phyloP scores from a whole-genome alignment of 495 filamentous ascomycete genomes.

The Sordaria brevicollis region DNA sequence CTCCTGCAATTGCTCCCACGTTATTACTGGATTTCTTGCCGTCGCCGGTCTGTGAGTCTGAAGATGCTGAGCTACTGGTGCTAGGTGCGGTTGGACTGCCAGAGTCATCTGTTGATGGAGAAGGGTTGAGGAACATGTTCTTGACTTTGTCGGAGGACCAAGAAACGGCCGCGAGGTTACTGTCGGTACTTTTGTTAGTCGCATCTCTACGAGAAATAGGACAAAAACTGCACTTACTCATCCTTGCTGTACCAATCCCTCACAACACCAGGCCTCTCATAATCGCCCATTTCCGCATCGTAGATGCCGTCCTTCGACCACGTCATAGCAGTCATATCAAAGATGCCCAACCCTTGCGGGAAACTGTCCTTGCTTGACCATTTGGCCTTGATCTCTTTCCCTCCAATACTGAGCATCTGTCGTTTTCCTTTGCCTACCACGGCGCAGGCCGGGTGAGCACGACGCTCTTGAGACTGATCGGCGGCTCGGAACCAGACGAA shows the following conservation, averaged over 20 bases:
- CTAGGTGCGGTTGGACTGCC: neutral
- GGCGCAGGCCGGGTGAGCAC: neutral
- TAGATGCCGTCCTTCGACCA: neutral
- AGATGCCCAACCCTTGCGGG: neutral
- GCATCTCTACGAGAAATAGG: neutral
- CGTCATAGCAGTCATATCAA: neutral
- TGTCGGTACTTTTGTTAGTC: neutral
- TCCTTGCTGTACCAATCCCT: neutral
- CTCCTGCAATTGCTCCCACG: neutral
- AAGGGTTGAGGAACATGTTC: neutral
- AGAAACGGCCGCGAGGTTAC: neutral
- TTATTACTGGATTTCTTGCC: neutral
- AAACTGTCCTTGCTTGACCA: neutral
- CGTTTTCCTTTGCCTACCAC: neutral
- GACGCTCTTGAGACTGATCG: neutral
- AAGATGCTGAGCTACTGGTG: neutral
- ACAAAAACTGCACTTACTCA: neutral
- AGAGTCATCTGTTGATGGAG: neutral
- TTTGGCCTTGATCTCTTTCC: neutral
- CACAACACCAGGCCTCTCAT: conserved; percentile 1
- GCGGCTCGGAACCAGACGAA: neutral
- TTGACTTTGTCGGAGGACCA: neutral
- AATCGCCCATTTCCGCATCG: conserved; percentile 1
- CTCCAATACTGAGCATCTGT: neutral
- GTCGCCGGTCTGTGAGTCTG: neutral